Conservation (phyloP, 2,329 filamentous ascomycete genomes). For the Fusarium abutilonis region DNA sequence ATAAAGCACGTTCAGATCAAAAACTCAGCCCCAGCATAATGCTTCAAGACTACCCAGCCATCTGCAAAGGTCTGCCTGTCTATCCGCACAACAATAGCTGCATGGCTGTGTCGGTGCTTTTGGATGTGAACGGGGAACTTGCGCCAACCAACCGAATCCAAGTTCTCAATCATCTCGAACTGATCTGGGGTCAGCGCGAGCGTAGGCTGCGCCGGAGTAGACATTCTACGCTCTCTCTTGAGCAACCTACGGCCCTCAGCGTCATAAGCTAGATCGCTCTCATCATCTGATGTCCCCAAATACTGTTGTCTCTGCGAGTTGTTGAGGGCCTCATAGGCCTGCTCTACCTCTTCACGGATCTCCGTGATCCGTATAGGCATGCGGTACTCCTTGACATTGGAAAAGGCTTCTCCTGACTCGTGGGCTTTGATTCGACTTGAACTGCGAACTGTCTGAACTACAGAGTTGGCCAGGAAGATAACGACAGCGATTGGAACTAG, state of each 20-base stretch:
- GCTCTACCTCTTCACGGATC: constrained; percentile 79
- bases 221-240: constrained; percentile 54
- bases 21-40: constrained; percentile 85
- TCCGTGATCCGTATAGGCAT: constrained; percentile 80
- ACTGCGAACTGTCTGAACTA: constrained; percentile 79
- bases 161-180: constrained; percentile 82
- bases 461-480: constrained; percentile 78
- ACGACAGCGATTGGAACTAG: constrained; percentile 78
- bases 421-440: constrained; percentile 79
- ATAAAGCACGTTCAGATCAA: constrained; percentile 39
- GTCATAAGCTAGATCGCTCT: constrained; percentile 45
- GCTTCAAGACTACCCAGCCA: constrained; percentile 78
- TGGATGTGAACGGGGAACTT: constrained; percentile 80
- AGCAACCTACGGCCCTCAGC: constrained; percentile 56
- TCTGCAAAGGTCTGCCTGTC: constrained; percentile 76
- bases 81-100: constrained; percentile 85
- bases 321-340: constrained; percentile 78
- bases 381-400: constrained; percentile 76
- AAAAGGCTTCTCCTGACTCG: constrained; percentile 73
- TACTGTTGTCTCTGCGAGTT: constrained; percentile 76
- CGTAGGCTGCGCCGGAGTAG: constrained; percentile 67
- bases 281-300: constrained; percentile 65
- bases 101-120: constrained; percentile 82
- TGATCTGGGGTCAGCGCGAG: constrained; percentile 82
- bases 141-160: constrained; percentile 73